Conservation (phyloP, 75 land plant species). For the Sequoiadendron giganteum region DNA sequence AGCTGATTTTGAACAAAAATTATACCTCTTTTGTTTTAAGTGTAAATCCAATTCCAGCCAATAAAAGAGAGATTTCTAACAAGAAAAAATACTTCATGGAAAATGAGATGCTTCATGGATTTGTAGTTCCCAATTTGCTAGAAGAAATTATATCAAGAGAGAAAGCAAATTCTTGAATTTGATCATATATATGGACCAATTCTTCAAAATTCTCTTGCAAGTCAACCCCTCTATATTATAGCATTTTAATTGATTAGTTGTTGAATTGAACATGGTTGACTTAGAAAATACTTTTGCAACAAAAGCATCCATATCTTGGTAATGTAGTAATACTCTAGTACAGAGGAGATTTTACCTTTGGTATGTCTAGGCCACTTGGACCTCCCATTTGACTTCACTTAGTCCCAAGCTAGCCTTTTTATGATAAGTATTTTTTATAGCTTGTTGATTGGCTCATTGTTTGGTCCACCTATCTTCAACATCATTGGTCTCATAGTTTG, state of each 20-base stretch:
- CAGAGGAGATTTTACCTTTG: too few species aligned
- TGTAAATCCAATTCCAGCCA: background rate
- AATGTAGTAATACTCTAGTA: too few species aligned
- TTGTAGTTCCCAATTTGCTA: background rate
- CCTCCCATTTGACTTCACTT: too few species aligned
- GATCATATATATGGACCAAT: background rate
- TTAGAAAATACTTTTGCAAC: too few species aligned
- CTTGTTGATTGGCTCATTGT: too few species aligned
- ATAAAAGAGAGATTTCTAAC: background rate
- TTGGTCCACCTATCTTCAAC: too few species aligned
- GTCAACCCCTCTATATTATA: background rate
- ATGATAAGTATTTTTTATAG: too few species aligned
- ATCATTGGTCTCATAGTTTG: too few species aligned
- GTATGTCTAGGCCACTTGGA: too few species aligned
- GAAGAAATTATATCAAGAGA: background rate
- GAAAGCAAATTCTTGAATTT: background rate
- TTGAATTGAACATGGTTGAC: background rate
- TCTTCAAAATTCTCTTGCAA: background rate
- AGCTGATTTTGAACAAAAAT: background rate
- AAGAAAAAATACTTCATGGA: background rate
- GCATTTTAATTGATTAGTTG: background rate
- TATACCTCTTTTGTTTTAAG: background rate
- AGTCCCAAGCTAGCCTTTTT: too few species aligned
- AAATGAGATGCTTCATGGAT: background rate
- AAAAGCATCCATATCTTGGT: too few species aligned